Evolutionary conservation across 306 rosid species (phyloP).

Genomic region (Malus sylvestris): DNA sequence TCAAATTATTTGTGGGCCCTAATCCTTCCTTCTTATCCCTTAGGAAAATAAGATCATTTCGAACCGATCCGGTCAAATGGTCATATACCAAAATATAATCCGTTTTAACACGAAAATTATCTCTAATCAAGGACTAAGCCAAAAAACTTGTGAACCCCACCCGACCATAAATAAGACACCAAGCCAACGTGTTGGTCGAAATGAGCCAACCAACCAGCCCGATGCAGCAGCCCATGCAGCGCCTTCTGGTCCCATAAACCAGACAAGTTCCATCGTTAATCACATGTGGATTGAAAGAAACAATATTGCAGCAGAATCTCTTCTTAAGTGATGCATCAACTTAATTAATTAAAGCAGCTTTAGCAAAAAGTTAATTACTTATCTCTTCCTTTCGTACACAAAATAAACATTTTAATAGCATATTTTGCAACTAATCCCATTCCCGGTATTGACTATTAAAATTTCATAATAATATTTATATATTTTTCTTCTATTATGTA

Average conservation of each 20-base stretch:
- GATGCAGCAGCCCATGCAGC: no score
- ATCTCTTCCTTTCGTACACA: not conserved
- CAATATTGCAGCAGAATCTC: not conserved
- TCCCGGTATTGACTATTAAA: no score
- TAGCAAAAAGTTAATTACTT: not conserved
- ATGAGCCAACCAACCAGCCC: no score
- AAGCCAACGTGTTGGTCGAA: no score
- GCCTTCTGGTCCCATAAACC: not conserved
- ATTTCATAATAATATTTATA: no score
- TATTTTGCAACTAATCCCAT: not conserved
- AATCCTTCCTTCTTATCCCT: not conserved
- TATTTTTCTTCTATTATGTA: no score
- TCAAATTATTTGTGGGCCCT: not conserved
- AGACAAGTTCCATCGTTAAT: not conserved
- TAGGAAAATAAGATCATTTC: no score
- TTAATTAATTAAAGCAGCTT: not conserved
- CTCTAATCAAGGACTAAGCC: rapidly evolving
- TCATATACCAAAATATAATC: no score
- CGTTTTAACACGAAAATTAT: no score
- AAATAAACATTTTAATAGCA: not conserved
- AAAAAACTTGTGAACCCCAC: no score
- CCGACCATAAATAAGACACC: no score
- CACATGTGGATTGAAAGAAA: not conserved
- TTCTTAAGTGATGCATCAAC: not conserved
- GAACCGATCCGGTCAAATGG: rapidly evolving